These are phyloP conservation scores for Dendrobium nobile DNA, from an alignment of 106 monocot species.

Conservation along the genomic window DNA sequence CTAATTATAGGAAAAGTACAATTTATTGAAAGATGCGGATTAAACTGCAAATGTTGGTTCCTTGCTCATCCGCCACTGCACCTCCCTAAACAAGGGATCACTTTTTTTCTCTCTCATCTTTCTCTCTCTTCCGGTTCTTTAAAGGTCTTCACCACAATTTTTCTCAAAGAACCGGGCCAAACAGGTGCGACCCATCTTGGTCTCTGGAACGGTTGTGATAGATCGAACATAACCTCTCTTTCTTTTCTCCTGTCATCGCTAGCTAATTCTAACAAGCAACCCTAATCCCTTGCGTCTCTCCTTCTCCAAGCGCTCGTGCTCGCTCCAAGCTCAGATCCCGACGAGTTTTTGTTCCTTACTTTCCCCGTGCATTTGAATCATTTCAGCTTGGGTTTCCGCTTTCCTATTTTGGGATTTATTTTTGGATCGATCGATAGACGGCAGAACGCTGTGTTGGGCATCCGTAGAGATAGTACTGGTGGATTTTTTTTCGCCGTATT, in stretches of 20 bases:
- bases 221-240: background rate
- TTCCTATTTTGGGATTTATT: background rate
- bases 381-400: background rate
- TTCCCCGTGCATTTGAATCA: background rate
- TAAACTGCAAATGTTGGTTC: background rate
- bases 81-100: background rate
- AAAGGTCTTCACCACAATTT: background rate
- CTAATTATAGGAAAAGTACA: too few species aligned
- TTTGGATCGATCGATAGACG: background rate
- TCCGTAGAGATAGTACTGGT: background rate
- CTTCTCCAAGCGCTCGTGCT: background rate
- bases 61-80: background rate
- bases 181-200: background rate
- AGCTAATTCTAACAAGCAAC: background rate
- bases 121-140: background rate
- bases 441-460: background rate
- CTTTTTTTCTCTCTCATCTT: too few species aligned
- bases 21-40: too few species aligned
- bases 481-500: conserved; percentile 2
- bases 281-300: background rate
- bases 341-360: background rate
- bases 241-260: too few species aligned
- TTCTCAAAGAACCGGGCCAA: background rate
- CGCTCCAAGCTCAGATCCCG: background rate
- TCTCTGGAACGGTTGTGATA: background rate